Evolutionary conservation across 202 grass and related monocot species (phyloP).

Genomic region (Carex sylvatica): DNA sequence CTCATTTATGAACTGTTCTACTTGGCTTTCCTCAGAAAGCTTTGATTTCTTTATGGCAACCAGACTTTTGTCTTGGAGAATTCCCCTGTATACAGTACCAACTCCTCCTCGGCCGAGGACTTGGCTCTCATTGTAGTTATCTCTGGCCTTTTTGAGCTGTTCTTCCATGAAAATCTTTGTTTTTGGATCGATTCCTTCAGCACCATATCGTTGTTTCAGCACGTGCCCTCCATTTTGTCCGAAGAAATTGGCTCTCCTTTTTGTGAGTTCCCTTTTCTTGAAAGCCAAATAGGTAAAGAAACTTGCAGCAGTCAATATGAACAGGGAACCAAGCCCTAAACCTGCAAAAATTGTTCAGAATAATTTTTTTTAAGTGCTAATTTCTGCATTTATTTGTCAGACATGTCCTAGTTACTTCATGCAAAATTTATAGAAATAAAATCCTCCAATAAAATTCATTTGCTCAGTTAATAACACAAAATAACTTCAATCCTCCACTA

Average conservation of each 20-base stretch:
- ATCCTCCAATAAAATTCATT: too few species aligned
- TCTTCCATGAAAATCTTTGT: conserved; percentile 60
- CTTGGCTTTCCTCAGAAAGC: conserved; percentile 52
- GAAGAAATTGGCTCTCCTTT: conserved; percentile 43
- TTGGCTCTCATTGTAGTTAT: conserved; percentile 37
- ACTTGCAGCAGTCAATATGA: background rate
- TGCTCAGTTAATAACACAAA: too few species aligned
- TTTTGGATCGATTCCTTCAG: background rate
- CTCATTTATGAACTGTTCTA: conserved; percentile 74
- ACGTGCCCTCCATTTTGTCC: conserved; percentile 51
- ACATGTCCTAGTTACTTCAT: too few species aligned
- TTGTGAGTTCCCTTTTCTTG: conserved; percentile 32
- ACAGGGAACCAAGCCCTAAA: conserved; percentile 32
- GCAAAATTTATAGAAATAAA: too few species aligned
- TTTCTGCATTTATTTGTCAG: too few species aligned
- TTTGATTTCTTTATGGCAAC: conserved; percentile 75
- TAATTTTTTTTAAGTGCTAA: background rate
- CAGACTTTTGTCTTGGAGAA: conserved; percentile 30
- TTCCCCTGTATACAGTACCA: conserved; percentile 61
- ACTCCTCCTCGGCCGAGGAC: conserved; percentile 53
- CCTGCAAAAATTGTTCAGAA: conserved; percentile 23
- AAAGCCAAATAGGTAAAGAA: conserved; percentile 29
- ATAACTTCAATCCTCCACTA: background rate
- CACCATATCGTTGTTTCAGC: conserved; percentile 46
- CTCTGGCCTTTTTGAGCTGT: conserved; percentile 43